Evolutionary conservation across 768 basidiomycete genomes (phyloP), one percentile per base, ranked within the genome.

Genomic region (Coprinopsis cinerea): DNA sequence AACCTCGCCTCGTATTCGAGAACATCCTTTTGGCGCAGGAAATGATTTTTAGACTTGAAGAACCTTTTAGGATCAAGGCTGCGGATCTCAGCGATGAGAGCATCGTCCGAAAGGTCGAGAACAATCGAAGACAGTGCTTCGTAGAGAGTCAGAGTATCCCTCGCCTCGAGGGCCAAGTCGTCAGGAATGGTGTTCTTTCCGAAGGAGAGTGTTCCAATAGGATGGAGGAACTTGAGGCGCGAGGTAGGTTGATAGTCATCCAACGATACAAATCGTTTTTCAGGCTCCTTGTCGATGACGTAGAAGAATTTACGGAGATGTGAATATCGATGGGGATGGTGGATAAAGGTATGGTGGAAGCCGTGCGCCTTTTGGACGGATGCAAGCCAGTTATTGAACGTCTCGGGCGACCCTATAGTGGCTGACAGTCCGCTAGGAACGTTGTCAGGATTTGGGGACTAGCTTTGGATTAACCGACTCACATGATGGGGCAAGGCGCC

Each of bases 401-500:
- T 64, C 41, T 83, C 75, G 0, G 85, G 83, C 0, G 74, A 66
- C 17, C 85, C 85, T 25, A 88, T 73, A 0, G 85, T 88, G 1
- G 85, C 86, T 6, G 83, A 85, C 20, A 88, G 68, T 18, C 84
- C 86, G 54, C 82, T 85, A 37, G 10, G 51, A 11, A n/a, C 15
- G 22, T 46, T 25, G 11, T 26, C 18, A 18, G 11, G 9, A 39
- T 17, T 37, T 1, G 51, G 49, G 24, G 11, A 36, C 37, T 18
- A 24, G n/a, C 11, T 32, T 35, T 14, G 22, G 1, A n/a, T 28
- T 42, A 24, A 42, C 49, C 15, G 39, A 66, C 77, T 32, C 32
- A 85, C 83, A 88, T 85, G 53, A 88, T 72, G 1, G 85, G 85
- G 55, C 83, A 85, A 17, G 83, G 82, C 7, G 83, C 78, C 13